phyloP scores from a whole-genome alignment of 108 stramenopile species.

The Cylindrotheca fusiformis region DNA sequence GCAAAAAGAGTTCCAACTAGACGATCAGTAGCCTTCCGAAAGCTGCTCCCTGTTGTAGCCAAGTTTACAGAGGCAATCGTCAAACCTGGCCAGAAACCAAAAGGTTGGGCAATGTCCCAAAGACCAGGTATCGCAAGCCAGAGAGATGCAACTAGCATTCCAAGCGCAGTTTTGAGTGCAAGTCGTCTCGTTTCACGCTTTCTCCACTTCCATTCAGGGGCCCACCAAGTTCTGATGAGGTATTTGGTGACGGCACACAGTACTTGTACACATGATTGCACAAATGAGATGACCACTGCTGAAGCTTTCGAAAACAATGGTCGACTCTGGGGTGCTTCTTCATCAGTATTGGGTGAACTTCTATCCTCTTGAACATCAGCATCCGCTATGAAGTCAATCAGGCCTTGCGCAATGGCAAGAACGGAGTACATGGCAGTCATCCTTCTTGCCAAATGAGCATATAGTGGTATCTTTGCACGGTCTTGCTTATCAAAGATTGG shows the following conservation, averaged over 20 bases:
- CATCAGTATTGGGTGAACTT: too few relatives aligned
- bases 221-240: too few relatives aligned
- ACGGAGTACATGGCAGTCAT: slow-evolving; percentile 27
- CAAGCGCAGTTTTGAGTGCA: slow-evolving; percentile 45
- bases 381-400: slow-evolving; percentile 5
- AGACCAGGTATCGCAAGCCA: slow-evolving; percentile 43
- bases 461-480: slow-evolving; percentile 18
- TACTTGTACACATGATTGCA: background rate
- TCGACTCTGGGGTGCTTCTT: background rate
- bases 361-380: background rate
- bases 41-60: slow-evolving; percentile 34
- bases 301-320: background rate
- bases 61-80: slow-evolving; percentile 49
- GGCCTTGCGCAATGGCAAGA: slow-evolving; percentile 13
- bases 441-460: slow-evolving; percentile 27
- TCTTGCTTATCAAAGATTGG: slow-evolving; percentile 15
- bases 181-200: slow-evolving; percentile 28
- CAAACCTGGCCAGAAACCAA: slow-evolving; percentile 44
- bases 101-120: slow-evolving; percentile 33
- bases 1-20: slow-evolving; percentile 49
- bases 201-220: slow-evolving; percentile 34
- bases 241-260: too few relatives aligned
- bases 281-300: background rate
- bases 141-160: slow-evolving; percentile 39
- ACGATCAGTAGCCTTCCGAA: slow-evolving; percentile 42